Percentiles rank a stretch among this genome's conserved stretches.
These are phyloP conservation scores for Rhodosorus marinus DNA, from an alignment of 23 red algal species.

Conservation along the genomic window DNA sequence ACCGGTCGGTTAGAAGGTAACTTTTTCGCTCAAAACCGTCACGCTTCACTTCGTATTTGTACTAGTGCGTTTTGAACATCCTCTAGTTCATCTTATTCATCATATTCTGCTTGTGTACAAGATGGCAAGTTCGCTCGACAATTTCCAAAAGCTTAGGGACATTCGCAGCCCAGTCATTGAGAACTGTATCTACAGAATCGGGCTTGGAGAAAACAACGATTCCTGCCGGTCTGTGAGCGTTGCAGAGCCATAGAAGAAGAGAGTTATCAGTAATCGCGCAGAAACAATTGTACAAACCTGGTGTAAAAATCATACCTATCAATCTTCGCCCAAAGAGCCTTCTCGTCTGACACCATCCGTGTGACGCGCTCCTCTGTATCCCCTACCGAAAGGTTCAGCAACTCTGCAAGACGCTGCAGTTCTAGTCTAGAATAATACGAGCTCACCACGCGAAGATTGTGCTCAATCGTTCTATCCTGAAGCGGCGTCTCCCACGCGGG, in stretches of 20 bases:
- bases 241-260: too few species aligned
- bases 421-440: constrained; percentile 71
- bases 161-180: constrained; percentile 64
- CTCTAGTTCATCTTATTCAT: constrained; percentile 24
- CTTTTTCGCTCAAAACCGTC: too few species aligned
- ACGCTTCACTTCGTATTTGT: too few species aligned
- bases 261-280: too few species aligned
- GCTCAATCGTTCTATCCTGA: constrained; percentile 68
- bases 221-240: constrained; percentile 44
- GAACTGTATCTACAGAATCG: constrained; percentile 34
- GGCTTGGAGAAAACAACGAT: constrained; percentile 59
- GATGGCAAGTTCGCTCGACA: constrained; percentile 65
- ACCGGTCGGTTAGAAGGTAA: too few species aligned
- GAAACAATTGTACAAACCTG: too few species aligned
- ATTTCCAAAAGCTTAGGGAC: constrained; percentile 51
- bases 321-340: constrained; percentile 67
- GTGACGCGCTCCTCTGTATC: constrained; percentile 57
- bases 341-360: constrained; percentile 67
- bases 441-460: constrained; percentile 86
- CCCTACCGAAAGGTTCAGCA: constrained; percentile 49
- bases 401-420: constrained; percentile 35
- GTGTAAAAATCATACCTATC: too few species aligned
- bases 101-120: constrained; percentile 81
- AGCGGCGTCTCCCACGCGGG: constrained; percentile 36
- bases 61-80: too few species aligned